Base-by-base conservation (phyloP, 1,284 basidiomycete genomes). In the Sporisorium iseilematis-ciliati region DNA sequence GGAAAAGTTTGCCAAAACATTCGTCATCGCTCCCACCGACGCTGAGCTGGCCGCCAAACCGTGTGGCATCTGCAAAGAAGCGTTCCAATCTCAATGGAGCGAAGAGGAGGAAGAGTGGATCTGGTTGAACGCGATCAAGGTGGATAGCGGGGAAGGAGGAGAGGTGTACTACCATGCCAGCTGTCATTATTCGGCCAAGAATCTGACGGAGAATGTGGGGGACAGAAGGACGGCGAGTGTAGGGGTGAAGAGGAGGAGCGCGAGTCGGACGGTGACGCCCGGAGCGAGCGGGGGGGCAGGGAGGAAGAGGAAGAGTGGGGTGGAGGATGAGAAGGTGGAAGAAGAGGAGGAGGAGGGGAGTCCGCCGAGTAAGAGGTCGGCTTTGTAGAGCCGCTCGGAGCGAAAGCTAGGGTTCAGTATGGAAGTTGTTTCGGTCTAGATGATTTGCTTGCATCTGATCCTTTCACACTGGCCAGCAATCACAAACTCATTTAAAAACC, bases 21-120 rank as follows among this genome's bases (percentile, higher is more conserved):
- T 79, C 92, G 92, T 99, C 75, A 90, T 94, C 74, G 92, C 95
- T 31, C 95, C 95, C 0, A 75, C 81, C 1, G 87, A 88, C 35
- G 88, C 92, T 21, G 93, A 91, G 75, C 91, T 93, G 85, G 93
- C 95, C 84, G 91, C 92, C 58, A 88, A 92, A 74, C 91, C 92
- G 46, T 99, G 97, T 87, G 94, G 94, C 18, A 94, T 99, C 73
- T 99, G 97, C 90, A 97, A 97, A 88, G 97, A 99, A 86, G 86
- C 86, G 59, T 89, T 99, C 86, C 93, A 94, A 87, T 91, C 91
- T 75, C 96, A 98, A 86, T 98, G 94, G 86, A 87, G 91, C 65
- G 95, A 99, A 84, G 95, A 97, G 60, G 95, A 97, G 72, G 97
- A 99, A 87, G 97, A 98, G 79, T 99, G 96, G 95, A 92, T 98